Base-by-base conservation (phyloP, 495 filamentous ascomycete species). In the Achaetomiella virescens region DNA sequence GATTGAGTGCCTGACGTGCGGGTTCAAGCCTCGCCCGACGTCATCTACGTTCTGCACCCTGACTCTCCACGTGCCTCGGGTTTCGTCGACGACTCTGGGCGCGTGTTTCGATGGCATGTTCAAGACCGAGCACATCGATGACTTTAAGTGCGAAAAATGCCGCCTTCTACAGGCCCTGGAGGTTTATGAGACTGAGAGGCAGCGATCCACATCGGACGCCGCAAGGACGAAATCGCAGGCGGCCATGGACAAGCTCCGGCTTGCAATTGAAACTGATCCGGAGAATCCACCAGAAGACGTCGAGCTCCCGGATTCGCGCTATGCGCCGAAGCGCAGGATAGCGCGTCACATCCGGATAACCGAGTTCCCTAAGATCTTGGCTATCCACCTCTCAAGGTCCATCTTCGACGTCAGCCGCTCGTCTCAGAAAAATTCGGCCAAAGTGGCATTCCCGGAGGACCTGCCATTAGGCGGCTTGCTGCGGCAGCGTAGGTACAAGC, bases 111-210 rank as follows among this genome's bases (percentile, higher is more conserved):
- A 99, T 69, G 87, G 87, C 17, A 83, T 97, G 69, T 84, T 99
- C 58, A 97, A 96, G 67, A 89, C 86, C 0, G 93, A 99, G 63
- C 86, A 89, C 64, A 96, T 99, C 48, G 95, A 99, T 48, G 93
- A 96, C 65, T 99, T 92, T 72, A 87, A 86, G 45, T 99, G 93
- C 68, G 93, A 97, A 55, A 87, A 83, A 62, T 98, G 93, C 57
- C 86, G 89, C 11, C 77, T 98, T n/a, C 67, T 87, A 43, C 86
- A 96, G 71, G 90, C 91, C 2, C 64, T 65, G 50, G 58, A 59
- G 1, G 43, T 69, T 15, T 46, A 73, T 20, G 63, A 73, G 57
- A 46, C 63, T 15, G 70, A 77, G 35, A 14, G 68, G 18, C 48
- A 63, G 20, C 77, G 75, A 47, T 73, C 67, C 15, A 50, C 61